Evolutionary conservation across 208 protist species (phyloP), one percentile per base, ranked within the genome.

Genomic region (Crithidia acanthocephali): DNA sequence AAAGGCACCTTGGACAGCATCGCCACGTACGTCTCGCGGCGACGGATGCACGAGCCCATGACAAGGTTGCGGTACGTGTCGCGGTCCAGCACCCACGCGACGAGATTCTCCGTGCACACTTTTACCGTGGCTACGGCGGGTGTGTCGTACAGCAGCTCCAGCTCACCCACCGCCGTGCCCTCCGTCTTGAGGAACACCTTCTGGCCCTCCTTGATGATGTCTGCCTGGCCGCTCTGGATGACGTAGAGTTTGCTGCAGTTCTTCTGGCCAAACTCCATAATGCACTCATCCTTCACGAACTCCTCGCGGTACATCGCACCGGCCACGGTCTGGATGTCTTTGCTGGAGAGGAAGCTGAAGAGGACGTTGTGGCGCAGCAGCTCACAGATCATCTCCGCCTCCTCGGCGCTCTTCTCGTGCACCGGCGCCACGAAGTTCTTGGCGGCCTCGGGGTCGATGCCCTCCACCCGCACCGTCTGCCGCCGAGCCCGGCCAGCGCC

Each of bases 61-160:
- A 97, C 90, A 5, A 97, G 77, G 80, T 95, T 92, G 68, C 89
- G 87, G 83, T 97, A 97, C 61, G 93, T 96, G 27, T 91, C 91
- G 55, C 93, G 87, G 79, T 94, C 91, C n/a, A 97, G 79, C 68
- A 89, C 85, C 91, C 91, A 97, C 22, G 90, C 87, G 13, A 96
- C 84, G 27, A 93, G 80, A 32, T 65, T 52, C 57, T 87, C 76
- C 23, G 87, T 90, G 79, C 80, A 89, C 30, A 95, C 91, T 62
- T 90, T 85, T 42, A 97, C 92, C 1, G 90, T 95, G 8, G 92
- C 92, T 4, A 95, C 88, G 51, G 83, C 85, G 5, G 88, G 86
- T 2, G 92, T 95, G 60, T 97, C 87, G 77, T 97, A 97, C 62
- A 97, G 88, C 51, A 97, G 82, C 81, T 97, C 92, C 18, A 97